Evolutionary conservation across 257 asterid genomes (phyloP).

Genomic region (Solanum paucissectum): DNA sequence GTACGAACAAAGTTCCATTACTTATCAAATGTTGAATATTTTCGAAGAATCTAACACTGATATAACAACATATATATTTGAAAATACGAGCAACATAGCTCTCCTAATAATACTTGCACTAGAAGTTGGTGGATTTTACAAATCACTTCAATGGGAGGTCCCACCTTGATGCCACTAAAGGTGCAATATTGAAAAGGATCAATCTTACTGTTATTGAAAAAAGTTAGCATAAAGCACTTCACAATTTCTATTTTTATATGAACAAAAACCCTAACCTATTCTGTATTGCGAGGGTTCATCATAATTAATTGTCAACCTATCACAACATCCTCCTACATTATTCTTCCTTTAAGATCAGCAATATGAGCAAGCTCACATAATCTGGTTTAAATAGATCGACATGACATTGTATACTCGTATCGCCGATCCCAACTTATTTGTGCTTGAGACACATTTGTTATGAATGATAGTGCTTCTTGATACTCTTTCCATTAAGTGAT

Average conservation of each 20-base stretch:
- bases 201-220: slow-evolving; percentile 19
- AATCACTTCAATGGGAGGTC: slow-evolving; percentile 22
- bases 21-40: too few relatives aligned
- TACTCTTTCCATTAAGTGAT: slow-evolving; percentile 2
- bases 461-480: background rate
- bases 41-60: background rate
- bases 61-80: too few relatives aligned
- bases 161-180: slow-evolving; percentile 23
- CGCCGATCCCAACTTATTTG: background rate
- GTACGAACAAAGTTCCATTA: background rate
- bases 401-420: background rate
- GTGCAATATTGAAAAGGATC: slow-evolving; percentile 9
- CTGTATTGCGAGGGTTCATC: background rate
- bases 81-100: too few relatives aligned
- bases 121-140: background rate
- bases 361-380: background rate
- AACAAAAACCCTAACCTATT: background rate
- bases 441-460: background rate
- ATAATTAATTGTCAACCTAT: background rate
- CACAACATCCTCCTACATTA: background rate
- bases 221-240: background rate
- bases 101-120: slow-evolving; percentile 22
- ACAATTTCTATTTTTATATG: background rate
- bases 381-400: background rate
- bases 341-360: background rate